A percentile compares a stretch with the other conserved stretches of the same genome.
Evolutionary conservation across 2,329 filamentous ascomycete genomes (phyloP).

Genomic region (Ascochyta viciae-villosae): DNA sequence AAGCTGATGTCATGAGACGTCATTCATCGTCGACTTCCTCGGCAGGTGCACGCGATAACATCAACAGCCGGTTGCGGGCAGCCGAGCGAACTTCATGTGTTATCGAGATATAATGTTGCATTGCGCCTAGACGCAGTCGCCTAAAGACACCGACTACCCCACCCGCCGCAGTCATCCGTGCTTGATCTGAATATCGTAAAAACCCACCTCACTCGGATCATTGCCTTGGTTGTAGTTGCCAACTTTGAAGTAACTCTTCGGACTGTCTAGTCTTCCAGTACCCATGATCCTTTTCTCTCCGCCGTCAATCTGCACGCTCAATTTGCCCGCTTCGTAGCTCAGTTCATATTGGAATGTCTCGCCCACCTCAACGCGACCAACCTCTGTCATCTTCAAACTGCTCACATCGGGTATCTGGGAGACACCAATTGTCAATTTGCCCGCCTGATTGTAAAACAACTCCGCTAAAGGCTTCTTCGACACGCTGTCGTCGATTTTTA

Average conservation of each 20-base stretch:
- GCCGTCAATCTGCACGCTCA: constrained; percentile 32
- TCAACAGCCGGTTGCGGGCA: not conserved
- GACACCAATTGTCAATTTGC: constrained; percentile 50
- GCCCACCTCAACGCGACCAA: constrained; percentile 45
- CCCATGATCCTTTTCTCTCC: constrained; percentile 18
- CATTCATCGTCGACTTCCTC: constrained; percentile 1
- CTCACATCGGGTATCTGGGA: constrained; percentile 45
- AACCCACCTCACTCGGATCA: constrained; percentile 25
- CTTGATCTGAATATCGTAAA: constrained; percentile 26
- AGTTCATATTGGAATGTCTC: constrained; percentile 50
- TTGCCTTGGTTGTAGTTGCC: constrained; percentile 36
- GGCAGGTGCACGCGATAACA: not conserved
- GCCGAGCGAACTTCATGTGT: not conserved
- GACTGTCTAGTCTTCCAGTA: constrained; percentile 24
- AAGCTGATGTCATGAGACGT: constrained; percentile 9
- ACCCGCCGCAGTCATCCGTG: constrained; percentile 5
- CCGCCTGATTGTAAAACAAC: constrained; percentile 48
- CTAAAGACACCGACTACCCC: not conserved
- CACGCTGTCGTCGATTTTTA: constrained; percentile 48
- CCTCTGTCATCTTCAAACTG: constrained; percentile 36
- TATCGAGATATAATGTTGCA: not conserved
- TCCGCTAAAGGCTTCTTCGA: constrained; percentile 52
- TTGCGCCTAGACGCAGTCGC: not conserved
- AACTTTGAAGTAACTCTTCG: constrained; percentile 33
- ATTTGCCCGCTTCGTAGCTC: constrained; percentile 43